Conservation (phyloP, 352 stramenopile genomes). For the Phytophthora hybrid region DNA sequence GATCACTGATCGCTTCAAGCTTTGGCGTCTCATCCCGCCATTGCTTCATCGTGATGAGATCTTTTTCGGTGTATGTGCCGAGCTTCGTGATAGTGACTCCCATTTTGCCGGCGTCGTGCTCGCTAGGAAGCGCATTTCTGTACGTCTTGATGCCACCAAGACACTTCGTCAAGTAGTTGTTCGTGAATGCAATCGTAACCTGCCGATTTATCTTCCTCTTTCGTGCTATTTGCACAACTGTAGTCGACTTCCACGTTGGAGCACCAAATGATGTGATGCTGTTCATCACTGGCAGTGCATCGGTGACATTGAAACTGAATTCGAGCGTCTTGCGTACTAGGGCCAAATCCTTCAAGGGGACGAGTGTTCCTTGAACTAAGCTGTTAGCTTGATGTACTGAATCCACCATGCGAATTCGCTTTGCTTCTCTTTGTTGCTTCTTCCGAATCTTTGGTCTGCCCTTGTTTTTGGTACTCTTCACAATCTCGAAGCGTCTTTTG, state of each 20-base stretch:
- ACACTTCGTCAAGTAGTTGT: neutral
- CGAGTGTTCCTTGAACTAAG: conserved; percentile 10
- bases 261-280: neutral
- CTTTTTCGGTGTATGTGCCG: conserved; percentile 1
- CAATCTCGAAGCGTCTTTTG: too few relatives aligned
- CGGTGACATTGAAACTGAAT: neutral
- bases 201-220: conserved; percentile 3
- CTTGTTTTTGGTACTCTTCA: too few relatives aligned
- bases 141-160: conserved; percentile 7
- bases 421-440: conserved; percentile 2
- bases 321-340: conserved; percentile 8
- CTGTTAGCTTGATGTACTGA: neutral
- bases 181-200: conserved; percentile 7
- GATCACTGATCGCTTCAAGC: neutral
- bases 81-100: conserved; percentile 1
- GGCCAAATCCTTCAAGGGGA: conserved; percentile 5
- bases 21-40: neutral
- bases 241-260: conserved; percentile 4
- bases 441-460: neutral
- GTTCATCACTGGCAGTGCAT: neutral
- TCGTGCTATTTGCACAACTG: neutral
- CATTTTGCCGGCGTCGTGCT: conserved; percentile 2
- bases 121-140: conserved; percentile 2
- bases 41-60: neutral
- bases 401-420: neutral